phyloP scores from a whole-genome alignment of 208 protist species.

The Angomonas ambiguus region DNA sequence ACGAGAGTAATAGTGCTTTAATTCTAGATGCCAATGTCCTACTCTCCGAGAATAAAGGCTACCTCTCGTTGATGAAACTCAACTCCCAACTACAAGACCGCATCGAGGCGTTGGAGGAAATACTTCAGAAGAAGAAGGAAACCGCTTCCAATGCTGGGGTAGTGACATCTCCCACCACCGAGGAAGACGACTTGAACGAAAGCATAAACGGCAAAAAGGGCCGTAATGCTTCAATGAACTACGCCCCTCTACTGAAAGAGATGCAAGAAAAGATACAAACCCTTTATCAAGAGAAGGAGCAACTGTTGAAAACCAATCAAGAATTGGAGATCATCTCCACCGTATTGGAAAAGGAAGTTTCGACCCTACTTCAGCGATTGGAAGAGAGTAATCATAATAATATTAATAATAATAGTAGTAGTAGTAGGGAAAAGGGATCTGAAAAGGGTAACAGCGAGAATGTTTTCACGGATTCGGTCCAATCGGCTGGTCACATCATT shows the following conservation, averaged over 20 bases:
- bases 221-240: not conserved
- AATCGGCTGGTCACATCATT: no score
- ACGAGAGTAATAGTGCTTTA: not conserved
- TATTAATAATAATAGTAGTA: not conserved
- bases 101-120: slow-evolving; percentile 32
- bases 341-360: not conserved
- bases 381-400: not conserved
- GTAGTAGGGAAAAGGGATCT: not conserved
- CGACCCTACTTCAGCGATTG: not conserved
- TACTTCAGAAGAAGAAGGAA: slow-evolving; percentile 17
- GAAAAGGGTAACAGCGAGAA: not conserved
- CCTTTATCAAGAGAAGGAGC: not conserved
- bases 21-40: slow-evolving; percentile 16
- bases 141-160: no score
- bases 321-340: not conserved
- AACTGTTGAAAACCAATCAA: not conserved
- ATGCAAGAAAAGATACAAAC: not conserved
- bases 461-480: no score
- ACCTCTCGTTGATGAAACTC: slow-evolving; percentile 57
- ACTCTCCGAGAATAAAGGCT: slow-evolving; percentile 50
- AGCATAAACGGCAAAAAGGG: slow-evolving; percentile 2
- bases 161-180: no score
- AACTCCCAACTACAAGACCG: slow-evolving; percentile 45
- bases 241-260: not conserved
- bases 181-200: not conserved